Base-by-base conservation (phyloP, 768 basidiomycete genomes). In the Tubosaeta sp. region DNA sequence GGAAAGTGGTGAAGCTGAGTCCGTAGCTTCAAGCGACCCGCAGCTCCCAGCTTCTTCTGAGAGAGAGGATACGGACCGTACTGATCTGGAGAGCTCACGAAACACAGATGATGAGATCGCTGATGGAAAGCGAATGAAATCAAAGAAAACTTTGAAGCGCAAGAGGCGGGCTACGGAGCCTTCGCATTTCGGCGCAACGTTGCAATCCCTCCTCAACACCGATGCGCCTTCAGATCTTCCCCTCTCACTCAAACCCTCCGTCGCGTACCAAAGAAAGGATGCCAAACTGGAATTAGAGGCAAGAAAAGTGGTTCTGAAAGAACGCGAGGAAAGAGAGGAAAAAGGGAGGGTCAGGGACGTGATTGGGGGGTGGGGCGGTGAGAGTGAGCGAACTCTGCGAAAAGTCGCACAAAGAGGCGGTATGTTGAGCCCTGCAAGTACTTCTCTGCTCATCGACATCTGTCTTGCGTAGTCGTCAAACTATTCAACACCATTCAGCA, bases 331-430 rank as follows among this genome's bases (percentile, higher is more conserved):
- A 55, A 86, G 77, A 57, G 86, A 88, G 57, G 87, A 88, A 57
- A 82, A 74, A 56, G 81, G 81, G 12, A 73, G 82, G 51, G 77
- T 87, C 57, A 78, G 72, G 37, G 85, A 87, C 65, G 81, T 83
- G 14, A 91, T 88, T 65, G 90, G 85, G 52, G 92, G 91, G 38
- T 97, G 93, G 94, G 94, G 88, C 29, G 86, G 80, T 12, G 88
- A 89, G 68, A 82, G 80, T 69, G 91, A 85, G 73, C 80, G 81
- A 68, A 85, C 78, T 53, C 74, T 84, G 62, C 82, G 79, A 67
- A 97, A 87, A 76, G 91, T 80, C 68, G 95, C 85, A 57, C 97
- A 86, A 72, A 75, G 88, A 66, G 88, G 88, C 70, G 88, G 88
- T 88, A 66, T 46, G 80, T 60, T 17, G 12, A 35, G 38, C 33